Base-by-base conservation (phyloP, 345 rosid genomes). In the Ailanthus altissimus region DNA sequence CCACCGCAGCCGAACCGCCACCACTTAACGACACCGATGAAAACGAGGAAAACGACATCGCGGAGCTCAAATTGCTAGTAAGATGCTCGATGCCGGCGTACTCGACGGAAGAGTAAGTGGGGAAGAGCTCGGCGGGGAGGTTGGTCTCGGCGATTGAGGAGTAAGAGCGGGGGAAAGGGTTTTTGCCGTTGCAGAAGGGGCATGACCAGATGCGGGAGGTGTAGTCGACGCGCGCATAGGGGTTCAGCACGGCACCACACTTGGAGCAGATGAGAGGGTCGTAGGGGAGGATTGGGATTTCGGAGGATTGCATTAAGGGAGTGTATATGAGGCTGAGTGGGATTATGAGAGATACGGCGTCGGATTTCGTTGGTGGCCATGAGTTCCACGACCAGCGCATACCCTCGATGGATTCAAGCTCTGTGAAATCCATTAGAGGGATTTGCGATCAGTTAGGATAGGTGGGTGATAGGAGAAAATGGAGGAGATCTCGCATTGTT, bases 101-200 rank as follows among this genome's bases (percentile, higher is more conserved):
- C 70, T 96, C 98, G 5, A 96, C 94, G 20, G 97, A 84, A 83
- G 93, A 89, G 71, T 96, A 91, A 56, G 98, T 96, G 0, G 98
- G 99, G 74, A 92, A 96, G 73, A 96, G 98, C 89, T 96, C 99
- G 26, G 99, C 99, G 4, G 97, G 98, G 68, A 93, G 94, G 78
- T 85, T 92, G 70, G 95, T 86, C 38, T 93, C 98, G 3, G 91
- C 90, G 79, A 91, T 86, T 21, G 92, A 92, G 14, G 91, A 80
- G 67, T 96, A 93, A 47, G 97, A 88, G 53, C 88, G 82, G 8
- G 99, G 99, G 75, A 96, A 92, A 61, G 81, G 74, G 82, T 91
- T 96, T 21, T 73, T 85, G 64, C 61, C 86, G 58, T 82, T 79
- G 70, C 99, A 96, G 75, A 96, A 96, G 70, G 98, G 91, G 80